These are phyloP conservation scores for Coniferiporia sulphurascens DNA, from an alignment of 1,284 basidiomycete genomes.

Conservation along the genomic window DNA sequence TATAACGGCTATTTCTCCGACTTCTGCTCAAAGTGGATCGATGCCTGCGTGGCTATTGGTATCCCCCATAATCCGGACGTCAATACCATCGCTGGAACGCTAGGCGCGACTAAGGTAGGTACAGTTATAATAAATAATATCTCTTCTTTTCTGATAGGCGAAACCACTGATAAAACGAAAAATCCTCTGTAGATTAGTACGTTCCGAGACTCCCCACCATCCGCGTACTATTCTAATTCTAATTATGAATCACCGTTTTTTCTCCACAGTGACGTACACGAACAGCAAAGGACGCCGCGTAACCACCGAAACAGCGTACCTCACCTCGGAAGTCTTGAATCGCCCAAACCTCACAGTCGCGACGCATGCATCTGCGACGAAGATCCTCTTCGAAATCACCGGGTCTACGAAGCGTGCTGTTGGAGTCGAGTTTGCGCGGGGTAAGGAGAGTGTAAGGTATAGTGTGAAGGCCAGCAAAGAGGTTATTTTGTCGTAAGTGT, in stretches of 20 bases:
- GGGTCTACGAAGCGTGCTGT: slow-evolving; percentile 20
- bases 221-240: slow-evolving; percentile 7
- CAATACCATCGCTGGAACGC: slow-evolving; percentile 19
- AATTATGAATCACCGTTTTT: not conserved
- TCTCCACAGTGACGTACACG: slow-evolving; percentile 20
- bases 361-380: slow-evolving; percentile 21
- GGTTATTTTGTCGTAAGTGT: slow-evolving; percentile 22
- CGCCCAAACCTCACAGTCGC: slow-evolving; percentile 26
- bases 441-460: slow-evolving; percentile 14
- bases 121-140: not conserved
- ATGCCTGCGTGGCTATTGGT: slow-evolving; percentile 18
- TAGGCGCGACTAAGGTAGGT: slow-evolving; percentile 23
- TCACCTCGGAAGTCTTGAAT: slow-evolving; percentile 23
- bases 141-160: not conserved
- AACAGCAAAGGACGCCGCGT: slow-evolving; percentile 19
- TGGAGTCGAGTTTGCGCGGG: slow-evolving; percentile 24
- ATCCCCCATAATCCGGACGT: slow-evolving; percentile 19
- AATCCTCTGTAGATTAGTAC: slow-evolving; percentile 18
- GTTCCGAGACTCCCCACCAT: not conserved
- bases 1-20: slow-evolving; percentile 16
- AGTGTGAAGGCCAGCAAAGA: slow-evolving; percentile 22
- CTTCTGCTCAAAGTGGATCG: slow-evolving; percentile 14
- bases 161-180: not conserved
- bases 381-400: slow-evolving; percentile 22
- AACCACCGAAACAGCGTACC: slow-evolving; percentile 24